Evolutionary conservation across 495 filamentous ascomycete species (phyloP).

Genomic region (Penicillium fimorum): DNA sequence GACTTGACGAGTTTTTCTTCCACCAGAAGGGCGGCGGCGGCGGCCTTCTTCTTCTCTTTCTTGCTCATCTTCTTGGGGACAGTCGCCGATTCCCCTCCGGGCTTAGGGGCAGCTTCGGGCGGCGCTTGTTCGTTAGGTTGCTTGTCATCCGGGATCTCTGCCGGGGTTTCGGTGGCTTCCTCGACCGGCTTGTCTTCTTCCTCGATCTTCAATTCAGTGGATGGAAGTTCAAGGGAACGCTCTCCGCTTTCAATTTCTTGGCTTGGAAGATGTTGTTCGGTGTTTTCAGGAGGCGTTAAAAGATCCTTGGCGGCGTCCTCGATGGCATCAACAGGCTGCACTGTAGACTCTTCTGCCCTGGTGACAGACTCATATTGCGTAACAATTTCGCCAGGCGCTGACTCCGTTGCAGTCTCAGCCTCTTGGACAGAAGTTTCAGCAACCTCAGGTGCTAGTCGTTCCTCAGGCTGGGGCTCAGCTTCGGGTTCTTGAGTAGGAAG

Average conservation of each 20-base stretch:
- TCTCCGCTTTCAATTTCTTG: slow-evolving; percentile 5
- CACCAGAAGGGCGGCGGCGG: background rate
- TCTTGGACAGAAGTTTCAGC: slow-evolving; percentile 2
- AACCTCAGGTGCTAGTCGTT: slow-evolving; percentile 4
- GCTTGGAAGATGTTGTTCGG: slow-evolving; percentile 1
- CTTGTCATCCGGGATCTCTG: background rate
- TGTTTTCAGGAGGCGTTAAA: background rate
- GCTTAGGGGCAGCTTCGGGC: background rate
- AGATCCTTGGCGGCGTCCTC: background rate
- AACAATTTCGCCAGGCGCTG: background rate
- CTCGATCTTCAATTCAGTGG: background rate
- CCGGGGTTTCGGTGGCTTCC: background rate
- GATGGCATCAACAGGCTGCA: background rate
- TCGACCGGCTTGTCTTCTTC: background rate
- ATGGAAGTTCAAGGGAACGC: background rate
- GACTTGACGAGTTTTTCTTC: slow-evolving; percentile 17
- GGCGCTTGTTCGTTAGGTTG: background rate
- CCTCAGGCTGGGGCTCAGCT: slow-evolving; percentile 5
- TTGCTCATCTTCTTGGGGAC: slow-evolving; percentile 24
- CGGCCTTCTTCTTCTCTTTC: slow-evolving; percentile 24
- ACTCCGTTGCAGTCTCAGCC: background rate
- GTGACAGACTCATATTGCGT: background rate
- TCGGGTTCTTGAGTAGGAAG: slow-evolving; percentile 16
- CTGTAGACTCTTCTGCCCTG: background rate
- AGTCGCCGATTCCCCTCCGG: slow-evolving; percentile 1